Evolutionary conservation across 2,329 filamentous ascomycete species (phyloP).

Genomic region (Cytospora leucostoma): DNA sequence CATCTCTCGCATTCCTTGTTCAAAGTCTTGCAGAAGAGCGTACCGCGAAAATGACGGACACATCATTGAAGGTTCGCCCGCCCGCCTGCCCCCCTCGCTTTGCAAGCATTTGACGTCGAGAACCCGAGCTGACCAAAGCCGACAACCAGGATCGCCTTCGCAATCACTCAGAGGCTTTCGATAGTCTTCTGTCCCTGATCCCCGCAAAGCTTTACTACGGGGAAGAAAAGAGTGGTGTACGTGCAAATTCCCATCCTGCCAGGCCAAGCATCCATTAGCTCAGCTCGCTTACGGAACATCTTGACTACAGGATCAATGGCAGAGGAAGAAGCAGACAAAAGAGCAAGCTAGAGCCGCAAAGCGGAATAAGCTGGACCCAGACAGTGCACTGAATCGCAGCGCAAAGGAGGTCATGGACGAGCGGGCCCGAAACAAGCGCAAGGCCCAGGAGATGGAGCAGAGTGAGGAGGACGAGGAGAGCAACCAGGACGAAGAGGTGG

Average conservation of each 20-base stretch:
- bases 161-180: conserved; percentile 72
- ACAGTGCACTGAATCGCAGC: conserved; percentile 75
- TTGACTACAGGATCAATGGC: conserved; percentile 78
- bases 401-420: conserved; percentile 94
- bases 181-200: conserved; percentile 83
- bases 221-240: conserved; percentile 78
- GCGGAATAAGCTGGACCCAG: conserved; percentile 86
- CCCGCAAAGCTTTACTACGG: conserved; percentile 90
- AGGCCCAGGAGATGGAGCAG: conserved; percentile 66
- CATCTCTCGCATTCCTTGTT: background rate
- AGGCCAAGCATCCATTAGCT: background rate
- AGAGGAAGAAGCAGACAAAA: conserved; percentile 93
- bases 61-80: conserved; percentile 34
- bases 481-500: conserved; percentile 48
- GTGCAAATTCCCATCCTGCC: conserved; percentile 40
- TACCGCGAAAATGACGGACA: conserved; percentile 31
- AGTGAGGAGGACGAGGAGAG: conserved; percentile 45
- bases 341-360: conserved; percentile 81
- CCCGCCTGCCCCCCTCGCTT: conserved; percentile 16
- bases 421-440: conserved; percentile 73
- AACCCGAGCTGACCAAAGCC: conserved; percentile 18
- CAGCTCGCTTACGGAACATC: conserved; percentile 26
- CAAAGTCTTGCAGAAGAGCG: background rate
- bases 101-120: background rate
- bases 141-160: conserved; percentile 54